Conservation (phyloP, 2,329 filamentous ascomycete genomes). For the Penicillium nordicum region DNA sequence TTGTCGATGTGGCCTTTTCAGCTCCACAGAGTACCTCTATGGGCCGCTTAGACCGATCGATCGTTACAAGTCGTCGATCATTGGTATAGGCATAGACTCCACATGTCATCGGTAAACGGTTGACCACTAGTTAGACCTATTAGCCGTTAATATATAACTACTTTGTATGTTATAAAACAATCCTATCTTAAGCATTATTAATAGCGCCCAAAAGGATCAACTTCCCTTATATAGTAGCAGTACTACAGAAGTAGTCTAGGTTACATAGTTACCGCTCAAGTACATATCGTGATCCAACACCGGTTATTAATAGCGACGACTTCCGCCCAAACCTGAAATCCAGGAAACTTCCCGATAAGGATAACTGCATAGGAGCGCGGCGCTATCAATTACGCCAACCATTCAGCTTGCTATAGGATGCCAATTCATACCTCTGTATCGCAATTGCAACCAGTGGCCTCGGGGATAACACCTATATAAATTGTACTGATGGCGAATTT, state of each 20-base stretch:
- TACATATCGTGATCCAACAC: background rate
- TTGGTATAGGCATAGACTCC: background rate
- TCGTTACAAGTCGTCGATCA: background rate
- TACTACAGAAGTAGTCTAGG: too few species aligned
- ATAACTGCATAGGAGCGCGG: background rate
- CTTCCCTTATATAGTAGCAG: too few species aligned
- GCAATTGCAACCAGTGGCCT: background rate
- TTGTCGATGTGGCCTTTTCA: background rate
- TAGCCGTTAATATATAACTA: background rate
- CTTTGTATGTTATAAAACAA: background rate
- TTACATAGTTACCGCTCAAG: too few species aligned
- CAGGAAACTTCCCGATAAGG: background rate
- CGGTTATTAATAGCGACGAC: background rate
- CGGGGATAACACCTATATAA: background rate
- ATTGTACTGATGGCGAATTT: background rate
- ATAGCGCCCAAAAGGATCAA: background rate
- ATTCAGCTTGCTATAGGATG: background rate
- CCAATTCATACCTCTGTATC: background rate
- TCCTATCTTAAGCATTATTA: background rate
- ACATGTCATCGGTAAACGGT: background rate
- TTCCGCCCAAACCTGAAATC: background rate
- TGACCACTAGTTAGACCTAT: background rate
- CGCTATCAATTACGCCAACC: too few species aligned
- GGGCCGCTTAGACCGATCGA: background rate
- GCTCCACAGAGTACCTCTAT: background rate